Evolutionary conservation across 202 grass and related monocot genomes (phyloP), one percentile per base, ranked within the genome.

Genomic region (Setaria italica): DNA sequence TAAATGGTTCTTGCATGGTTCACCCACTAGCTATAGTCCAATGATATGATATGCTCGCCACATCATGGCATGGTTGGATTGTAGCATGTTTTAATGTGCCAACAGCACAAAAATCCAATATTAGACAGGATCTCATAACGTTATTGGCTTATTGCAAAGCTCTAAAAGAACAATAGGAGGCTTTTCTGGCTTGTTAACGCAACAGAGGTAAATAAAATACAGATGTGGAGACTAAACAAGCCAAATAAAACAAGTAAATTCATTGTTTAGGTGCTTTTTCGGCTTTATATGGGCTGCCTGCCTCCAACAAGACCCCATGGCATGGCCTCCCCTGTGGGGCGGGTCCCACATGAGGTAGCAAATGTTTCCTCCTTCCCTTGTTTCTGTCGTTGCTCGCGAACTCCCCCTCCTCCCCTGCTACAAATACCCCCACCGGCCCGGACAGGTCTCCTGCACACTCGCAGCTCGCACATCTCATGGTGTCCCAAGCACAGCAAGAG

Each of bases 341-440:
- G 67, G 60, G 39, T 8, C 46, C 59, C 45, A 60, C 80, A 4
- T 4, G 16, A 53, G 12, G 4, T 25, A 56, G 17, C 70, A 85
- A 77, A 77, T 62, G 67, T 70, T 77, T 39, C 49, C 58, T 78
- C 33, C 57, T 74, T 83, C 55, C 32, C 49, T 68, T 80, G 72
- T 78, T 67, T 10, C 75, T 54, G 66, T 77, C 72, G 72, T 54
- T 32, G 70, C 42, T 5, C 43, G 34, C 45, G 12, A 49, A 39
- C 57, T 48, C 14, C 53, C 30, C 54, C 7, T 9, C 54, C 59
- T 60, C 57, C 78, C 76, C 90, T 58, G 82, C 86, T 93, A 93
- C 88, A 90, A 93, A 93, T 93, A 93, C 79, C 88, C 91, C 80
- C 79, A 78, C 79, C 76, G 33, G 58, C 56, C 67, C 48, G 48